Percentiles rank a stretch among this genome's conserved stretches.
These are phyloP conservation scores for Monascus purpureus DNA, from an alignment of 495 filamentous ascomycete genomes.

Conservation along the genomic window DNA sequence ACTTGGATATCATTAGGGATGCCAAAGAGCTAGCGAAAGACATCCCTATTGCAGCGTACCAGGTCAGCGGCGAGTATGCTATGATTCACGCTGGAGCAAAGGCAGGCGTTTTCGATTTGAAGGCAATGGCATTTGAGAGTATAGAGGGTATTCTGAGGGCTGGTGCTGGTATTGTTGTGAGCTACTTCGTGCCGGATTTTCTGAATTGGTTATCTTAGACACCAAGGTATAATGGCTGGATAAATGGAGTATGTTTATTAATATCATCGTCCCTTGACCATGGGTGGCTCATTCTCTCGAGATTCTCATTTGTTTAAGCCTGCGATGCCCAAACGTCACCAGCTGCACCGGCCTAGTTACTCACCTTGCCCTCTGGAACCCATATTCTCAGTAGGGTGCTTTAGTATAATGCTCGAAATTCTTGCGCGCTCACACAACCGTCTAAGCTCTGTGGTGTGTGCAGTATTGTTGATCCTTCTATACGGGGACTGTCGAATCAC, in stretches of 20 bases:
- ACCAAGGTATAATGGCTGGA: conserved; percentile 10
- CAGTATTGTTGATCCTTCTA: too few relatives aligned
- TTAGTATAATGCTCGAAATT: too few relatives aligned
- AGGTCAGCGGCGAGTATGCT: conserved; percentile 92
- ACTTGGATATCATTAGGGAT: conserved; percentile 91
- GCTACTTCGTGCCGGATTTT: conserved; percentile 89
- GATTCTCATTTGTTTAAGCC: too few relatives aligned
- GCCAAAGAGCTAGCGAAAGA: conserved; percentile 86
- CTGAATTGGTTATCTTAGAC: conserved; percentile 59
- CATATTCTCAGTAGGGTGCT: too few relatives aligned
- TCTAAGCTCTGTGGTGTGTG: too few relatives aligned
- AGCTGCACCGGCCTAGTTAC: too few relatives aligned
- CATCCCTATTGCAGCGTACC: conserved; percentile 86
- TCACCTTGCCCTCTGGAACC: too few relatives aligned
- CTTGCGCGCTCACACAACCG: too few relatives aligned
- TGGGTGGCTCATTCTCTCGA: too few relatives aligned
- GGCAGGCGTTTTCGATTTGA: conserved; percentile 94
- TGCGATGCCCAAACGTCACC: too few relatives aligned
- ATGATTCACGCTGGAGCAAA: conserved; percentile 97
- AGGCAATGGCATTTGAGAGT: conserved; percentile 87
- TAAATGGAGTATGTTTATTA: background rate
- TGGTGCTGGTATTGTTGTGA: conserved; percentile 81
- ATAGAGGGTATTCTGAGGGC: conserved; percentile 87
- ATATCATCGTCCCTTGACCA: too few relatives aligned
- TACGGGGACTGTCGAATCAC: too few relatives aligned